phyloP scores from a whole-genome alignment of 805 yeast species.

The Zygosaccharomyces siamensis region DNA sequence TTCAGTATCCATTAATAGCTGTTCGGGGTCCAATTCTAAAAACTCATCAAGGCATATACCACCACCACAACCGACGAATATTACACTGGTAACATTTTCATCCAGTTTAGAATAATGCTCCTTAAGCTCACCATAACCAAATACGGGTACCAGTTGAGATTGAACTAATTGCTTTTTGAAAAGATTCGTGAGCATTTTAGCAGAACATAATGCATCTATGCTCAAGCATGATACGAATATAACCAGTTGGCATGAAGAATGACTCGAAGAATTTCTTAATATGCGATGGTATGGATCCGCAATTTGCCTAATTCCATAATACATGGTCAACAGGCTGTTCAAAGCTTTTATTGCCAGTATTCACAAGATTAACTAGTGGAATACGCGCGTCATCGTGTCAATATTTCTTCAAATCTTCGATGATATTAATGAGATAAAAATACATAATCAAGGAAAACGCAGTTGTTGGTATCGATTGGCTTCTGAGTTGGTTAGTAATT shows the following conservation, averaged over 20 bases:
- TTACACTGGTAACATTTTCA: conserved; percentile 65
- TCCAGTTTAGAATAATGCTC: conserved; percentile 61
- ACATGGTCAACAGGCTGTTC: conserved; percentile 44
- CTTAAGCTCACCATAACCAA: conserved; percentile 79
- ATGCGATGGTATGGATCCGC: conserved; percentile 63
- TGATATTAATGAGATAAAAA: not conserved
- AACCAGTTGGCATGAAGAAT: conserved; percentile 85
- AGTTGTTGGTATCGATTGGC: no score
- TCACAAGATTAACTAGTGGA: not conserved
- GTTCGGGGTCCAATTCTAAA: conserved; percentile 56
- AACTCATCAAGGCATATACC: conserved; percentile 78
- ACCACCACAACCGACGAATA: conserved; percentile 91
- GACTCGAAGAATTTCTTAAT: conserved; percentile 69
- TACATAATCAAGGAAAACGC: no score
- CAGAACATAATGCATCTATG: conserved; percentile 88
- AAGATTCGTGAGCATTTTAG: conserved; percentile 64
- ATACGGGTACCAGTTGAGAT: conserved; percentile 85
- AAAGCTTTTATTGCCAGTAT: not conserved
- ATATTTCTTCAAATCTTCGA: not conserved
- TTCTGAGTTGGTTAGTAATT: no score
- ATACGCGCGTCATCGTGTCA: conserved; percentile 1
- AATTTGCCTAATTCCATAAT: conserved; percentile 66
- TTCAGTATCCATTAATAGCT: conserved; percentile 39
- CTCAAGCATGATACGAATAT: conserved; percentile 86
- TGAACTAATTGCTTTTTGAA: conserved; percentile 80